Base-by-base conservation (phyloP, 2,329 filamentous ascomycete genomes). In the Sporothrix brasiliensis region DNA sequence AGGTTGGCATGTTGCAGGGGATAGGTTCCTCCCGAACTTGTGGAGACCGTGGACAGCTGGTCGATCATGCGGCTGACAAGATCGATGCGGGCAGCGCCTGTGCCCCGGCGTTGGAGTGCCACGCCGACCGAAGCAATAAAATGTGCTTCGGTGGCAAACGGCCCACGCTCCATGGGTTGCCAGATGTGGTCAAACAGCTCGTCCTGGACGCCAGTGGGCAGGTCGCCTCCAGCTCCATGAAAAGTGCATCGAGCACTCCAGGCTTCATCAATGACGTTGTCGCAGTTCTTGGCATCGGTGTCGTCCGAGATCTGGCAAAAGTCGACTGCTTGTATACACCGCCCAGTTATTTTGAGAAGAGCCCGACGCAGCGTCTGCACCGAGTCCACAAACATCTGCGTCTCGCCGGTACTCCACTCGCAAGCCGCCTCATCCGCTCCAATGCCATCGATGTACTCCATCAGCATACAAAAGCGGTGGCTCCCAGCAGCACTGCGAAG, bases 1-100 rank as follows among this genome's bases (percentile, higher is more conserved):
- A 72, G 61, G n/a, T 72, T 67, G 24, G 70, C 72, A 30, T 73
- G 72, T 21, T 71, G 71, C 27, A 73, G 56, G 4, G 65, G 39
- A n/a, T 69, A 69, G 21, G 4, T 4, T 10, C 13, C 19, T 14
- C 39, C 19, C 5, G 49, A 9, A 13, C 14, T 44, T 5, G 49
- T 16, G 4, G 44, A 53, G 10, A 27, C 14, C 10, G 19, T n/a
- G 4, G 63, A 53, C 44, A 73, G 50, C 9, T 44, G 44, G 52
- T 60, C 60, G 4, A 73, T 47, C 71, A 71, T 65, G 2, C 61
- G 61, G 21, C 63, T 34, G 21, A 72, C 70, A 11, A 70, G 66
- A 14, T 56, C 41, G 21, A 60, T 60, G 4, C 66, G 58, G 16
- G 53, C 52, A 4, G 49, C 53, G 34, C 39, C 67, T 21, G 34